Base-by-base conservation (phyloP, 192 early-diverging fungal genomes). In the Jimgerdemannia flammicorona region DNA sequence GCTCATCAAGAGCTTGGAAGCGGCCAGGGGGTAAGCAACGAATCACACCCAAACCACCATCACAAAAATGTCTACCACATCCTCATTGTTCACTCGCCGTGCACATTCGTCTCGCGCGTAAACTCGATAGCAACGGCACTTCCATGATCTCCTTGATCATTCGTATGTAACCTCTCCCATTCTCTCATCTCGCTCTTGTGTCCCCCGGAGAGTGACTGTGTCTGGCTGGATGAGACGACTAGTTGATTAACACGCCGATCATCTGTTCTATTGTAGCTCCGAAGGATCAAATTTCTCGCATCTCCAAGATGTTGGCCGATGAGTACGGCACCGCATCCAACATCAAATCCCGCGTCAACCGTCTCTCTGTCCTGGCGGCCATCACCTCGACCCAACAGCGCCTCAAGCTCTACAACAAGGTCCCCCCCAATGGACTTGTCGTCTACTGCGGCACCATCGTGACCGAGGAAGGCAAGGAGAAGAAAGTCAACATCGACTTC, bases 291-390 rank as follows among this genome's bases (percentile, higher is more conserved):
- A 94, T 99, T 77, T 89, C 96, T 3, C 91, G 88, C 77, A 91
- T 91, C 14, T 89, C 89, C 64, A 93, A 92, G 77, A 98, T 97
- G 98, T 90, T 98, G 86, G 94, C 96, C 43, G 96, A 95, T 81
- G 98, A 99, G 91, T 95, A 98, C 81, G 98, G 98, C 72, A 97
- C 98, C 20, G 98, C 98, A 17, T 97, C 96, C 77, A 99, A 99
- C 91, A 99, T 99, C 87, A 99, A 99, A 85, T 97, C 95, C 70
- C 95, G 98, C 72, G 98, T 99, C 43, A 99, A 99, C 88, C 89
- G 97, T 71, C 88, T 96, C 67, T 99, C 98, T 43, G 98, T 99
- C 11, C 84, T 99, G 68, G 89, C 93, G 41, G 98, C 98, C 77
- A 99, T 99, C 78, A 97, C 96, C 20, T 99, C 98, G 65, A 96